These are phyloP conservation scores for Diplocarpon rosae DNA, from an alignment of 2,329 filamentous ascomycete species.

Conservation along the genomic window DNA sequence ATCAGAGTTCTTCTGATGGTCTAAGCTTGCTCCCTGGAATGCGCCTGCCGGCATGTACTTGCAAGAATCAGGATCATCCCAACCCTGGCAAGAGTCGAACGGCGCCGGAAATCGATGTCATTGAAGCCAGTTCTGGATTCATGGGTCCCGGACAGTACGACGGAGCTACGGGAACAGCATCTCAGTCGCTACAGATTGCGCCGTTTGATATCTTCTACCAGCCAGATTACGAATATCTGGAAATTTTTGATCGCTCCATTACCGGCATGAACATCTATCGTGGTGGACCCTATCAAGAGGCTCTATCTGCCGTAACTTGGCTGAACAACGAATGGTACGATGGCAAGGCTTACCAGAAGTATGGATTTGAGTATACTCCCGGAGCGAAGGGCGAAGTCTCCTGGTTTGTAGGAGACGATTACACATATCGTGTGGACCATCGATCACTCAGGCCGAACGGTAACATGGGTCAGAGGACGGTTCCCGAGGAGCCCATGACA, in stretches of 20 bases:
- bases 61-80: constrained; percentile 52
- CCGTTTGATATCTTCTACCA: constrained; percentile 63
- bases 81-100: constrained; percentile 52
- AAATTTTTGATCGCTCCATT: constrained; percentile 49
- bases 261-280: constrained; percentile 49
- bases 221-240: constrained; percentile 52
- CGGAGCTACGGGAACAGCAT: constrained; percentile 47
- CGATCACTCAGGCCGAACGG: constrained; percentile 55
- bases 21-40: constrained; percentile 58
- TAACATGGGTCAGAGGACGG: constrained; percentile 53
- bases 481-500: constrained; percentile 57
- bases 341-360: constrained; percentile 50
- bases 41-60: constrained; percentile 58
- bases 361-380: constrained; percentile 52
- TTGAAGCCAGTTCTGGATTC: constrained; percentile 49
- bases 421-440: constrained; percentile 52
- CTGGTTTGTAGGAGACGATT: constrained; percentile 57
- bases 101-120: constrained; percentile 60
- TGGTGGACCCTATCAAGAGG: constrained; percentile 52
- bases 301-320: constrained; percentile 48
- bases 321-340: constrained; percentile 58
- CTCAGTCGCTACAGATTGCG: constrained; percentile 56
- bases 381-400: constrained; percentile 48
- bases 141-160: constrained; percentile 32
- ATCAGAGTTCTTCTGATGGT: constrained; percentile 58